Percentiles rank a stretch among this genome's conserved stretches.
phyloP scores from a whole-genome alignment of 208 protist genomes.

The Spongospora subterranea region DNA sequence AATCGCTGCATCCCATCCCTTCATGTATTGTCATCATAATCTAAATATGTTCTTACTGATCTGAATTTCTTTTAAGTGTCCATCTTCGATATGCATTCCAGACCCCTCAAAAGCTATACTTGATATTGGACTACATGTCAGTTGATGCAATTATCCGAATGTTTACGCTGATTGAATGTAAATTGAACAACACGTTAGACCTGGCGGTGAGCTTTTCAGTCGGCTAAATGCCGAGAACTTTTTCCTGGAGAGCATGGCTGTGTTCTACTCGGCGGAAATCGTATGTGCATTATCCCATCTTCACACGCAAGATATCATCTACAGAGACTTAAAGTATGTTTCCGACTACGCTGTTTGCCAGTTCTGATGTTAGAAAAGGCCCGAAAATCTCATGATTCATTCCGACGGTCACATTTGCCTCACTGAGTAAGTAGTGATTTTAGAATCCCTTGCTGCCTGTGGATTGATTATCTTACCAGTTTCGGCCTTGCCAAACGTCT shows the following conservation, averaged over 20 bases:
- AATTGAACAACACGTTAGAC: neutral
- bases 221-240: constrained; percentile 59
- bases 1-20: constrained; percentile 60
- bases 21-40: constrained; percentile 34
- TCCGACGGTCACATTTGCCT: constrained; percentile 67
- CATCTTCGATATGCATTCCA: constrained; percentile 68
- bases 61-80: constrained; percentile 52
- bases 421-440: constrained; percentile 17
- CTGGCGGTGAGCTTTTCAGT: constrained; percentile 70
- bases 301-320: constrained; percentile 67
- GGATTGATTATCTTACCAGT: neutral
- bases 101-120: constrained; percentile 48
- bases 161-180: neutral
- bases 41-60: neutral
- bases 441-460: neutral
- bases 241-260: constrained; percentile 57
- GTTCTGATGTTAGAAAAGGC: neutral
- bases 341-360: neutral
- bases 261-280: constrained; percentile 67
- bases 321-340: constrained; percentile 68
- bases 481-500: constrained; percentile 17
- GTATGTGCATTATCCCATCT: constrained; percentile 68
- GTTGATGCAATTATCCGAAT: neutral
- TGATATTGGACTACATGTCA: constrained; percentile 68
- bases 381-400: constrained; percentile 70